phyloP scores from a whole-genome alignment of 345 rosid species.

The Dipteronia sinensis region DNA sequence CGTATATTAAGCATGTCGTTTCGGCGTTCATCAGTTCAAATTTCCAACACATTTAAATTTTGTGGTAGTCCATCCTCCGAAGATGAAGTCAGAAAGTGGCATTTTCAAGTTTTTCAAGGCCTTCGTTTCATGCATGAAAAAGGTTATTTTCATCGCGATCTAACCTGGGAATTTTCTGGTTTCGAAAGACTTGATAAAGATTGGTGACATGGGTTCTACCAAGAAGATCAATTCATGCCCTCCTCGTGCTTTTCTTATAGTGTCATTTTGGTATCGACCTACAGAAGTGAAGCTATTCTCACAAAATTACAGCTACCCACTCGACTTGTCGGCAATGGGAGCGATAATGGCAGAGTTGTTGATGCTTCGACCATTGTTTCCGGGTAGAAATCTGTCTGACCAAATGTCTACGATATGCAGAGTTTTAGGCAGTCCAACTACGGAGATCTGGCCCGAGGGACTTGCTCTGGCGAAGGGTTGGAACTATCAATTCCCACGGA shows the following conservation, averaged over 20 bases:
- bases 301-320: too few relatives aligned
- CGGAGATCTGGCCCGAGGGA: slow-evolving; percentile 42
- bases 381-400: slow-evolving; percentile 33
- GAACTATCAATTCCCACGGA: slow-evolving; percentile 39
- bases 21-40: too few relatives aligned
- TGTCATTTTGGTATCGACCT: slow-evolving; percentile 49
- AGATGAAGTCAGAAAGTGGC: slow-evolving; percentile 41
- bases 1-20: too few relatives aligned
- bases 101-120: slow-evolving; percentile 51
- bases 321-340: too few relatives aligned
- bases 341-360: slow-evolving; percentile 42
- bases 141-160: slow-evolving; percentile 55
- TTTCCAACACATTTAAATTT: too few relatives aligned
- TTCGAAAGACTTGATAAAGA: slow-evolving; percentile 34
- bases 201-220: slow-evolving; percentile 54
- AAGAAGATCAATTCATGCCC: slow-evolving; percentile 39
- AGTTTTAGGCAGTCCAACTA: slow-evolving; percentile 43
- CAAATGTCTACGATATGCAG: slow-evolving; percentile 28
- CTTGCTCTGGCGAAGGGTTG: slow-evolving; percentile 33
- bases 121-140: slow-evolving; percentile 44
- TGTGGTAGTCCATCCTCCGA: too few relatives aligned
- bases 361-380: slow-evolving; percentile 43
- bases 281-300: slow-evolving; percentile 43
- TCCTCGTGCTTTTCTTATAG: slow-evolving; percentile 35
- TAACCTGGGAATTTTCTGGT: slow-evolving; percentile 51